A percentile compares a stretch with the other conserved stretches of the same genome.
Evolutionary conservation across 2,329 filamentous ascomycete genomes (phyloP).

Genomic region (Kalaharituber pfeilii): DNA sequence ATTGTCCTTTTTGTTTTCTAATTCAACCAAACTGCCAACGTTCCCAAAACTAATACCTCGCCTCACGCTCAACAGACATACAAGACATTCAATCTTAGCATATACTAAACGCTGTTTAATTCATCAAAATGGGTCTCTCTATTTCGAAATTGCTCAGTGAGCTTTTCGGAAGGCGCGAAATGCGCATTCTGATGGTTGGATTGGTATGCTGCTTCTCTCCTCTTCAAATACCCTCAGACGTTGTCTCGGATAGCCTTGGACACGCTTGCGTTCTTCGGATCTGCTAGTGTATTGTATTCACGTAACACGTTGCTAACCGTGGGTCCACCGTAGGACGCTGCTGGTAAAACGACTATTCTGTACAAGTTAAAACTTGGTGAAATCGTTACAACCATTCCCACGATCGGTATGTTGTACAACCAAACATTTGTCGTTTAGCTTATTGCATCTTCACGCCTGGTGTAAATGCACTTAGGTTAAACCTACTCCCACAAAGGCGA

Average conservation of each 20-base stretch:
- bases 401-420: slow-evolving; percentile 52
- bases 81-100: not conserved
- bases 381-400: slow-evolving; percentile 97
- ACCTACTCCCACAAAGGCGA: no score
- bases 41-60: not conserved
- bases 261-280: no score
- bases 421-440: not conserved
- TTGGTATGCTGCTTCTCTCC: slow-evolving; percentile 33
- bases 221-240: no score
- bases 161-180: slow-evolving; percentile 99
- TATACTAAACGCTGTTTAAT: not conserved
- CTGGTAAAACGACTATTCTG: slow-evolving; percentile 98
- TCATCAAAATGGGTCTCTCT: slow-evolving; percentile 76
- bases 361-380: slow-evolving; percentile 99
- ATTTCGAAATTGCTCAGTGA: slow-evolving; percentile 94
- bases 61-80: not conserved
- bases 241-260: no score
- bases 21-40: not conserved
- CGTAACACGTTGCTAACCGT: not conserved
- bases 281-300: no score
- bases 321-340: slow-evolving; percentile 47
- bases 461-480: no score
- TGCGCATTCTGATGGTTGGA: slow-evolving; percentile 99
- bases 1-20: not conserved
- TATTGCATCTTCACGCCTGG: not conserved